Evolutionary conservation across 495 filamentous ascomycete genomes (phyloP).

Genomic region (Neurospora sp.): DNA sequence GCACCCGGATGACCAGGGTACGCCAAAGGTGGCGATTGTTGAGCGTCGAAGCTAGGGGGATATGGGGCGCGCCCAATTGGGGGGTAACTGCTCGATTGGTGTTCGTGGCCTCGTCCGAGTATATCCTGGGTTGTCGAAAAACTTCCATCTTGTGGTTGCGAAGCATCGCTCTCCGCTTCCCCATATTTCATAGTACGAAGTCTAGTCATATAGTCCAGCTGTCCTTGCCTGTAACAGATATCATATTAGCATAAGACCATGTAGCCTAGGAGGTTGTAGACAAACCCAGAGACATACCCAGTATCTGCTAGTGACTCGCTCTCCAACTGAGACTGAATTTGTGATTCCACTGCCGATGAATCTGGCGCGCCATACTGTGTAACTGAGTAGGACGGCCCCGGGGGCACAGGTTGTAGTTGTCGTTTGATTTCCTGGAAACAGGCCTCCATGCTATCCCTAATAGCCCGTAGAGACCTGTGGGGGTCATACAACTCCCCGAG

Average conservation of each 20-base stretch:
- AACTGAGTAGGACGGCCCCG: not conserved
- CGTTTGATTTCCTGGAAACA: not conserved
- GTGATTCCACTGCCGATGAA: constrained; percentile 5
- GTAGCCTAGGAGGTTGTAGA: not conserved
- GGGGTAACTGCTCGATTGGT: not conserved
- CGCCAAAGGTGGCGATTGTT: not conserved
- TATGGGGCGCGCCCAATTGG: not conserved
- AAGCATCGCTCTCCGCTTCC: not conserved
- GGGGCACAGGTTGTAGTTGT: not conserved
- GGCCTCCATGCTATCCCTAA: not conserved
- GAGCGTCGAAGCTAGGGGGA: not conserved
- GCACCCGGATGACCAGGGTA: not conserved
- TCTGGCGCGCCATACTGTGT: not conserved
- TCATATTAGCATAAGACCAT: not conserved
- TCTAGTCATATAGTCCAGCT: not conserved
- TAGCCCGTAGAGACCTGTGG: not conserved
- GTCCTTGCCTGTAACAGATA: not conserved
- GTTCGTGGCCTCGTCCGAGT: not conserved
- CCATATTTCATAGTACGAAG: not conserved
- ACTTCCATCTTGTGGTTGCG: not conserved
- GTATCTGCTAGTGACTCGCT: constrained; percentile 8
- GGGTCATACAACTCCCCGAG: not conserved
- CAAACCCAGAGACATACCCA: constrained; percentile 9
- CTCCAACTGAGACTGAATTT: constrained; percentile 21
- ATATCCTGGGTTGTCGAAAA: not conserved